Conservation (phyloP, 2,329 filamentous ascomycete species). For the Xylaria sp. region DNA sequence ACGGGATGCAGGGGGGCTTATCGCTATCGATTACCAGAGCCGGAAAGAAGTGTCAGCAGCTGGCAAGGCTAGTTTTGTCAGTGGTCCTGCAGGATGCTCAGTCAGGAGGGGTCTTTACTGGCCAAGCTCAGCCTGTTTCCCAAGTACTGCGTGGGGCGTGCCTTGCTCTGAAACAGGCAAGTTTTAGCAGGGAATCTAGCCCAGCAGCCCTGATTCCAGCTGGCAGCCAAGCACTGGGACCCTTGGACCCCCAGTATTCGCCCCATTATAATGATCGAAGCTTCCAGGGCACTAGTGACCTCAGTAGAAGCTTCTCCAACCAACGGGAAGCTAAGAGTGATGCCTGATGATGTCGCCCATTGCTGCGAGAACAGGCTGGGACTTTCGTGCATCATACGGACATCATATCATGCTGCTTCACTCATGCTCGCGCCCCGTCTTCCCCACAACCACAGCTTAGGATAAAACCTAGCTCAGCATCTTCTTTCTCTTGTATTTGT, state of each 20-base stretch:
- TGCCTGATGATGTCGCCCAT: constrained; percentile 44
- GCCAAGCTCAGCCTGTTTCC: constrained; percentile 3
- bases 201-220: constrained; percentile 8
- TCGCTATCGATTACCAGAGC: background rate
- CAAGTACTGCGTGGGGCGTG: background rate
- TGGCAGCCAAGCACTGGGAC: constrained; percentile 12
- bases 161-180: background rate
- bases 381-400: constrained; percentile 29
- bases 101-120: background rate
- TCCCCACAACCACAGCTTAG: constrained; percentile 24
- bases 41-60: constrained; percentile 5
- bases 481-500: constrained; percentile 7
- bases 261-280: constrained; percentile 30
- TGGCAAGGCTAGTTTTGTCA: background rate
- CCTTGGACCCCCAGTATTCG: constrained; percentile 1
- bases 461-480: constrained; percentile 21
- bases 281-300: constrained; percentile 27
- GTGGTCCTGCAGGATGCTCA: background rate
- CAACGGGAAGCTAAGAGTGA: constrained; percentile 32
- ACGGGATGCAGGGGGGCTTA: background rate
- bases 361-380: constrained; percentile 30
- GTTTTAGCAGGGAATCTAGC: background rate
- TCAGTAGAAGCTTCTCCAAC: constrained; percentile 42
- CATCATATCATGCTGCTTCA: constrained; percentile 34
- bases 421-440: constrained; percentile 5